A percentile compares a stretch with the other conserved stretches of the same genome.
Evolutionary conservation across 306 rosid species (phyloP).

Genomic region (Hippophae rhamnoides): DNA sequence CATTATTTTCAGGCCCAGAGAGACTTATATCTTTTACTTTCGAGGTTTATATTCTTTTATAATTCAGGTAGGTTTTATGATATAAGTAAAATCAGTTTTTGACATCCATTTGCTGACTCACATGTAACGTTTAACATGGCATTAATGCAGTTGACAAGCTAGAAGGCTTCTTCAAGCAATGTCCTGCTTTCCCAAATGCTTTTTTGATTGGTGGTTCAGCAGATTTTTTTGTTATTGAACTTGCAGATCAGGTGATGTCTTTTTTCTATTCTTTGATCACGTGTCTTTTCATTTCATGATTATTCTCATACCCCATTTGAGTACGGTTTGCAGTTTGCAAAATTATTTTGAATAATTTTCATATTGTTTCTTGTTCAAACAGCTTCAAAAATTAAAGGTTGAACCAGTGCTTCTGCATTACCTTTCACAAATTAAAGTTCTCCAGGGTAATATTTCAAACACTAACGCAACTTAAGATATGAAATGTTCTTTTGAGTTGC

Average conservation of each 20-base stretch:
- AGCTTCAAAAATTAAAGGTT: constrained; percentile 92
- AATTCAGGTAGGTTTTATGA: constrained; percentile 54
- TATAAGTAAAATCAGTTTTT: constrained; percentile 9
- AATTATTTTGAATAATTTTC: constrained; percentile 6
- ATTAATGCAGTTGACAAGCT: constrained; percentile 59
- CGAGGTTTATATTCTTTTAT: constrained; percentile 83
- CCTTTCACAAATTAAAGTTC: constrained; percentile 62
- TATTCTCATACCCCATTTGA: neutral
- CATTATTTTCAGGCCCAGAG: constrained; percentile 70
- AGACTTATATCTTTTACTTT: constrained; percentile 82
- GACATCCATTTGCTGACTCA: constrained; percentile 15
- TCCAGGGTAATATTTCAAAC: constrained; percentile 49
- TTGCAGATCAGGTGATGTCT: constrained; percentile 67
- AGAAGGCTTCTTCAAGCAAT: constrained; percentile 66
- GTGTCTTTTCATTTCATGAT: neutral
- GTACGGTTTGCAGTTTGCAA: neutral
- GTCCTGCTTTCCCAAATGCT: constrained; percentile 71
- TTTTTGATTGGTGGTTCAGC: constrained; percentile 75
- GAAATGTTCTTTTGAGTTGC: constrained; percentile 14
- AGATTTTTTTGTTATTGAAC: constrained; percentile 83
- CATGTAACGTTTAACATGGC: constrained; percentile 12
- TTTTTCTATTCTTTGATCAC: neutral
- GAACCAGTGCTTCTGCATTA: constrained; percentile 94
- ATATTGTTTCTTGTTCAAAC: constrained; percentile 11
- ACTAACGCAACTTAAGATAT: constrained; percentile 15